Percentiles rank a stretch among this genome's conserved stretches.
These are phyloP conservation scores for Hippophae tibetana DNA, from an alignment of 306 rosid species.

Conservation along the genomic window DNA sequence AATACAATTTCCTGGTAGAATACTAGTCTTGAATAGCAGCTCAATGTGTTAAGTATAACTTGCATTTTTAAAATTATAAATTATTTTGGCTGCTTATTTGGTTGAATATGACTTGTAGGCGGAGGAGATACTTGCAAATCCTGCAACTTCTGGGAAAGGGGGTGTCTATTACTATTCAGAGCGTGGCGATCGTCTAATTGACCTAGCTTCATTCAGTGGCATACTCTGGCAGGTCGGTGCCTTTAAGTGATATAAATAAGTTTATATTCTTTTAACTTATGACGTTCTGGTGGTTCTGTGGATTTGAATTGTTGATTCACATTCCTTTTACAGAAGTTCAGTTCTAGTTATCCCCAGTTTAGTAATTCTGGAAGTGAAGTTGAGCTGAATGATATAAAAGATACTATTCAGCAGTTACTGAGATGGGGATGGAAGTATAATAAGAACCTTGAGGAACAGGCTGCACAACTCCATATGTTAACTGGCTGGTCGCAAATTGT, in stretches of 20 bases:
- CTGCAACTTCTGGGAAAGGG: conserved; percentile 71
- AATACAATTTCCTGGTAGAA: conserved; percentile 66
- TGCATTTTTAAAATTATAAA: conserved; percentile 9
- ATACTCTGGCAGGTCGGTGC: conserved; percentile 87
- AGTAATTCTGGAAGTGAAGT: conserved; percentile 60
- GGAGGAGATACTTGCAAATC: conserved; percentile 64
- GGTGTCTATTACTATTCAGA: conserved; percentile 88
- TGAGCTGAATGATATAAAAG: conserved; percentile 61
- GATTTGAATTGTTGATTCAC: conserved; percentile 17
- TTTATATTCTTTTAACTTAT: conserved; percentile 2
- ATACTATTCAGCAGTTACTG: conserved; percentile 77
- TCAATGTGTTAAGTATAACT: conserved; percentile 7
- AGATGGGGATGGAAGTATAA: conserved; percentile 99
- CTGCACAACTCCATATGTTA: conserved; percentile 93
- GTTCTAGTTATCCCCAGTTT: conserved; percentile 49
- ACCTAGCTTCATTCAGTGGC: conserved; percentile 71
- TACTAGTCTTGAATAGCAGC: conserved; percentile 11
- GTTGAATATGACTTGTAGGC: conserved; percentile 36
- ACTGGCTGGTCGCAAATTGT: conserved; percentile 96
- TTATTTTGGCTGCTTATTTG: conserved; percentile 11
- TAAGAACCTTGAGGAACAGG: conserved; percentile 97
- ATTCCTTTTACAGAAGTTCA: conserved; percentile 47
- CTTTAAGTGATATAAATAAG: conserved; percentile 4
- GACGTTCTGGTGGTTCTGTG: conserved; percentile 7
- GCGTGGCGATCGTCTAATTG: conserved; percentile 91